These are phyloP conservation scores for Pichia insulana DNA, from an alignment of 805 yeast genomes.

Conservation along the genomic window DNA sequence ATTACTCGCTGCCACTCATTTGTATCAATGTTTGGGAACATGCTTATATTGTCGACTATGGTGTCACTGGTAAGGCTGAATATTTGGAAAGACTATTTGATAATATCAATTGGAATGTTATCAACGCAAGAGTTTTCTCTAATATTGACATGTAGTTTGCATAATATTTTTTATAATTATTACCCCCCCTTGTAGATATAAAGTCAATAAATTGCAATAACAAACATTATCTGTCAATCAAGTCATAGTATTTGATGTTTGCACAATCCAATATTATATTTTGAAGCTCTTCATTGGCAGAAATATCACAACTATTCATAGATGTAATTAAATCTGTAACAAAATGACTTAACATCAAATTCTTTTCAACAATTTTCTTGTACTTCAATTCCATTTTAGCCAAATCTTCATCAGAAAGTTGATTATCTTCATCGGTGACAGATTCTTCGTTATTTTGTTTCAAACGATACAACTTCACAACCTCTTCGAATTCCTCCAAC, in stretches of 20 bases:
- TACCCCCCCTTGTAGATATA: no score
- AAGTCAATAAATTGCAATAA: no score
- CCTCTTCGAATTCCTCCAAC: conserved; percentile 2
- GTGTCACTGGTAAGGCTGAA: conserved; percentile 62
- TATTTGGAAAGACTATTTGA: conserved; percentile 73
- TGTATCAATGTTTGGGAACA: conserved; percentile 83
- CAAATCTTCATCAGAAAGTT: conserved; percentile 12
- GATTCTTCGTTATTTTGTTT: no score
- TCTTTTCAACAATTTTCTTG: conserved; percentile 15
- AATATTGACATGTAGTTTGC: conserved; percentile 10
- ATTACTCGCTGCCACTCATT: conserved; percentile 65
- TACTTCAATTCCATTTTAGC: conserved; percentile 12
- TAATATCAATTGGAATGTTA: conserved; percentile 77
- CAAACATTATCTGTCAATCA: conserved; percentile 16
- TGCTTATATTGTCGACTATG: conserved; percentile 81
- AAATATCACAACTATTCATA: conserved; percentile 26
- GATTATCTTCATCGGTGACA: conserved; percentile 7
- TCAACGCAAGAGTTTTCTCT: conserved; percentile 35
- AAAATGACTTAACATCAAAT: conserved; percentile 22
- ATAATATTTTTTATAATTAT: background rate
- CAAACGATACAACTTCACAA: background rate
- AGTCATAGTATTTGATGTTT: conserved; percentile 22
- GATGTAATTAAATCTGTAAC: conserved; percentile 28
- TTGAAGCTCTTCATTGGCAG: conserved; percentile 21
- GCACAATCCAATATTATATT: conserved; percentile 26